Base-by-base conservation (phyloP, 176 grass and related monocot genomes). In the Urochloa ruziziensis region DNA sequence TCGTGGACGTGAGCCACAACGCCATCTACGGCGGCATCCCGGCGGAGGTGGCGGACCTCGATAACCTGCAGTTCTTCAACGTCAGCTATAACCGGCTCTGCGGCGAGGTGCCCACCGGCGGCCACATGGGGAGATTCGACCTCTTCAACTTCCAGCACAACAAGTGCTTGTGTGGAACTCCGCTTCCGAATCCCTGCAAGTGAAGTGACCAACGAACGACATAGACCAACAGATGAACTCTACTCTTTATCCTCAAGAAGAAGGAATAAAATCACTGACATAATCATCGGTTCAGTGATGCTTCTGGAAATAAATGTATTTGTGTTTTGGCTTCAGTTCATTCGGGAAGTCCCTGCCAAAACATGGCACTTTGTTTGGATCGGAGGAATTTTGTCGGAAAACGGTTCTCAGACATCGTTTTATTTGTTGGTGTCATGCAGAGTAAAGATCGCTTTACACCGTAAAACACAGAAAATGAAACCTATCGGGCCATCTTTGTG, bases 61-160 rank as follows among this genome's bases (percentile, higher is more conserved):
- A 21, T 5, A 65, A 32, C 36, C 83, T 92, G 62, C 80, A 78
- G 18, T 6, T 65, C 5, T 87, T 97, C 60, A 97, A 97, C 44
- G 91, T 97, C 60, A 93, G 94, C 75, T 97, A 93, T 78, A 97
- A 97, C 82, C 37, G 62, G 73, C 68, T 97, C 0, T 97, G 89
- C 62, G 89, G 94, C 28, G 33, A 10, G 4, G 86, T 97, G n/a
- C 94, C 91, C 19, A 9, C 60, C 21, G 88, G 88, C 2, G 82
- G 65, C 1, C 64, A 51, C 79, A 69, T 88, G 28, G 32, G 28
- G 4, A 62, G 33, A 0, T 85, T 90, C 18, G 77, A 90, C 10
- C 21, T 32, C 18, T 88, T 75, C 46, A 24, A 9, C 27, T 93
- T 46, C 59, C 64, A 85, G 34, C 88, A 90, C 78, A 90, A 93